Evolutionary conservation across 1,139 yeast species (phyloP).

Genomic region (Candida sojae): DNA sequence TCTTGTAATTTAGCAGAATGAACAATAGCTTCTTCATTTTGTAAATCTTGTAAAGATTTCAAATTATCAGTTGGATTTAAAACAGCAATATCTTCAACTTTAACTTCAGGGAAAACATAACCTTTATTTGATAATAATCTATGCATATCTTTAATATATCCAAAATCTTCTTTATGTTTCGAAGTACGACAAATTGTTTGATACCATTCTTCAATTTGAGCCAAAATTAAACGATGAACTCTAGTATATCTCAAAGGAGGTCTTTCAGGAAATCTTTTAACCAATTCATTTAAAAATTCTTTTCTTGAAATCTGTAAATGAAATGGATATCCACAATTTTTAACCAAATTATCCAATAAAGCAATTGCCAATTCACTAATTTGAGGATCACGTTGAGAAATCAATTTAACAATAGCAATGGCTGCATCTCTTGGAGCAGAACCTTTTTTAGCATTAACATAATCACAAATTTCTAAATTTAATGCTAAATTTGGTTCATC

Average conservation of each 20-base stretch:
- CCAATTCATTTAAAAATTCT: slow-evolving; percentile 91
- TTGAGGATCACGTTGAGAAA: slow-evolving; percentile 83
- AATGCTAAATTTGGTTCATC: slow-evolving; percentile 87
- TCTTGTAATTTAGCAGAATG: slow-evolving; percentile 96
- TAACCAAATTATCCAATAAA: slow-evolving; percentile 84
- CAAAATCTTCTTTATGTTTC: slow-evolving; percentile 87
- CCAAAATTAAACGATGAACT: slow-evolving; percentile 80
- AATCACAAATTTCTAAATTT: slow-evolving; percentile 90
- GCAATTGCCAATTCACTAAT: slow-evolving; percentile 61
- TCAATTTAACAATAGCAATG: slow-evolving; percentile 78
- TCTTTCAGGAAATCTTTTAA: slow-evolving; percentile 89
- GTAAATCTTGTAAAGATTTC: slow-evolving; percentile 87
- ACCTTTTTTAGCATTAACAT: slow-evolving; percentile 91
- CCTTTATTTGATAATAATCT: slow-evolving; percentile 84
- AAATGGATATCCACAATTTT: slow-evolving; percentile 97
- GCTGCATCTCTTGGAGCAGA: slow-evolving; percentile 92
- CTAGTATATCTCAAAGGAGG: slow-evolving; percentile 87
- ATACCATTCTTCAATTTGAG: slow-evolving; percentile 96
- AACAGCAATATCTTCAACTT: slow-evolving; percentile 89
- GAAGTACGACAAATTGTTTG: slow-evolving; percentile 92
- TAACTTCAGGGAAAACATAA: slow-evolving; percentile 88
- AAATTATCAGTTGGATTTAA: slow-evolving; percentile 88
- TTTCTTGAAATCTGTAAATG: slow-evolving; percentile 93
- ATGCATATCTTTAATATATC: slow-evolving; percentile 94
- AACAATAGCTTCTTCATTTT: slow-evolving; percentile 88